Base-by-base conservation (phyloP, 805 yeast genomes). In the Wickerhamiella spandovensis region DNA sequence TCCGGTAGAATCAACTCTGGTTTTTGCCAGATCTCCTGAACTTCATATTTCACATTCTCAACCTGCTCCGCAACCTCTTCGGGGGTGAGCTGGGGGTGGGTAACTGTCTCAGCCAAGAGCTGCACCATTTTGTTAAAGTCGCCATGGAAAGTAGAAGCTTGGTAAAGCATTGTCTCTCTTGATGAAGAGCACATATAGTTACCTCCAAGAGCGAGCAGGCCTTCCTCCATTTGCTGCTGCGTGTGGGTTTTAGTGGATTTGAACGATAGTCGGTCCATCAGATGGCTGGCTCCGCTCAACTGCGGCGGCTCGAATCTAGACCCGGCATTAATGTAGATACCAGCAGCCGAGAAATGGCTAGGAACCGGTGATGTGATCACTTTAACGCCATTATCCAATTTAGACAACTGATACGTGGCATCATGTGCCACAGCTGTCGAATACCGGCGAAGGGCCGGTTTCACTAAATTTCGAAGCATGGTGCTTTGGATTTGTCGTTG, bases 141-240 rank as follows among this genome's bases (percentile, higher is more conserved):
- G 44, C 74, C 73, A 63, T 89, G 89, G 74, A 92, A 90, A 0
- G 88, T 95, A 2, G 95, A 82, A 1, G 97, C 94, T 67, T 92
- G 97, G 66, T 92, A 92, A 69, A 90, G 78, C 71, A 90, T 74
- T 3, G 94, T 77, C 65, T 92, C 98, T 61, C 98, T 75, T 7
- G 94, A 84, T 0, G 95, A 83, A 0, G 95, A 82, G 61, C 95
- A 84, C 79, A 86, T 89, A 67, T 84, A 88, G 64, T 88, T 90
- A 13, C 97, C 98, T 46, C 98, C 98, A 51, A 92, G 66, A 37
- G 77, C 72, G 51, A 87, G 88, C 54, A 92, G 70, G 20, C 74
- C 75, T 55, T 82, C 82, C 56, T 84, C 73, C 86, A 92, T 84
- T 48, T 82, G 75, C 43, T 73, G 67, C 2, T 86, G 89, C 1